Base-by-base conservation (phyloP, 257 asterid species). In the Phtheirospermum japonicum region DNA sequence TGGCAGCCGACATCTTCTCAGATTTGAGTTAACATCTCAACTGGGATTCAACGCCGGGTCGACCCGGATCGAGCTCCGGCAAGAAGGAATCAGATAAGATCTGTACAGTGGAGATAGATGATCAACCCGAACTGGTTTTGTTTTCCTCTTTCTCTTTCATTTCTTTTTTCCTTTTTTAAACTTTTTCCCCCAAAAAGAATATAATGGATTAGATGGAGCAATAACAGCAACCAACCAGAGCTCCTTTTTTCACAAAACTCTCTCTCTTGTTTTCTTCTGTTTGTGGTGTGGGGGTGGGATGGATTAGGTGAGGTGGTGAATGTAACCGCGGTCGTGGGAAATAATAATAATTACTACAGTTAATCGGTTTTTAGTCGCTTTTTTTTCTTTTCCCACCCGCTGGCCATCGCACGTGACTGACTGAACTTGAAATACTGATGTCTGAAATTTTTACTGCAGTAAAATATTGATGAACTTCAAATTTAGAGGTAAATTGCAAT, bases 1-100 rank as follows among this genome's bases (percentile, higher is more conserved):
- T 72, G 69, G 97, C 52, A 68, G 95, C 92, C 73, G 96, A 80
- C 98, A 91, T 91, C 48, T 54, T 57, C 55, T 69, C 81, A 70
- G 62, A 37, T 23, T 31, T 7, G 71, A 63, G 61, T 58, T 57
- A 61, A 55, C 85, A 80, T 80, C 76, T 63, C 71, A 69, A 54
- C 65, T 17, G 62, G 51, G 71, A 65, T 56, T 63, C 63, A 67
- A 48, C 74, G 51, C 64, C 58, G 51, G 65, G 57, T 64, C 71
- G 61, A 71, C 75, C 64, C 73, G 67, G 82, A 70, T 74, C 83
- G 62, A 79, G 52, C 76, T 72, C 74, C 4, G 66, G 32, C 59
- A 6, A 34, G 7, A 39, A 17, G 16, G 48, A 65, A 55, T 71
- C 71, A 49, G 59, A 16, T 36, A 64, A 70, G 80, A 75, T 77